A percentile compares a stretch with the other conserved stretches of the same genome.
These are phyloP conservation scores for Pythium plurisporium DNA, from an alignment of 352 stramenopile species.

Conservation along the genomic window DNA sequence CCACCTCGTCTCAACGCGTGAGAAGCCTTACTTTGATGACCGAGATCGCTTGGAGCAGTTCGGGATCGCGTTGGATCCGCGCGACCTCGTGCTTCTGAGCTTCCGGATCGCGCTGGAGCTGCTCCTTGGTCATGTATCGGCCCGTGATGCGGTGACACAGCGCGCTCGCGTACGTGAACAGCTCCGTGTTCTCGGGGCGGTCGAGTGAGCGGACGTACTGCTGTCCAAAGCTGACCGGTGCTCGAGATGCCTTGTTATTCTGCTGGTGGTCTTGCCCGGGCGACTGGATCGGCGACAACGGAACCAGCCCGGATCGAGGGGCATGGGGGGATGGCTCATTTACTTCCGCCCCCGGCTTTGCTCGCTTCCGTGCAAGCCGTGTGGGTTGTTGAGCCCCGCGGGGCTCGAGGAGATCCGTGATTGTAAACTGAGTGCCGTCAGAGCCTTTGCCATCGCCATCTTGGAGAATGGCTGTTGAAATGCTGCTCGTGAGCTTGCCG, in stretches of 20 bases:
- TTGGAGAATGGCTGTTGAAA: slow-evolving; percentile 1
- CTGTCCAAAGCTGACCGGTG: neutral
- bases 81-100: slow-evolving; percentile 54
- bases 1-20: neutral
- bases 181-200: slow-evolving; percentile 49
- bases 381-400: neutral
- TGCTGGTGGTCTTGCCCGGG: neutral
- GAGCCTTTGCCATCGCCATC: neutral
- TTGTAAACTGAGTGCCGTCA: slow-evolving; percentile 3
- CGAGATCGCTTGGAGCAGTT: slow-evolving; percentile 53
- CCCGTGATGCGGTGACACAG: slow-evolving; percentile 63
- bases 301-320: neutral
- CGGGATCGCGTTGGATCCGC: slow-evolving; percentile 50
- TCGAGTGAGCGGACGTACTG: slow-evolving; percentile 39
- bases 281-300: slow-evolving; percentile 13
- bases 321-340: neutral
- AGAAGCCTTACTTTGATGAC: slow-evolving; percentile 28
- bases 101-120: slow-evolving; percentile 37
- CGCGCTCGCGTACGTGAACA: slow-evolving; percentile 65
- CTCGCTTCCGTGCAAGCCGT: slow-evolving; percentile 13
- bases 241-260: neutral
- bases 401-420: slow-evolving; percentile 11
- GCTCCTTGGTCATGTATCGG: slow-evolving; percentile 41
- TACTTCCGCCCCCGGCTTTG: slow-evolving; percentile 16
- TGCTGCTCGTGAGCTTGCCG: neutral